Evolutionary conservation across 2,329 filamentous ascomycete genomes (phyloP).

Genomic region (Paecilomyces fulvus): DNA sequence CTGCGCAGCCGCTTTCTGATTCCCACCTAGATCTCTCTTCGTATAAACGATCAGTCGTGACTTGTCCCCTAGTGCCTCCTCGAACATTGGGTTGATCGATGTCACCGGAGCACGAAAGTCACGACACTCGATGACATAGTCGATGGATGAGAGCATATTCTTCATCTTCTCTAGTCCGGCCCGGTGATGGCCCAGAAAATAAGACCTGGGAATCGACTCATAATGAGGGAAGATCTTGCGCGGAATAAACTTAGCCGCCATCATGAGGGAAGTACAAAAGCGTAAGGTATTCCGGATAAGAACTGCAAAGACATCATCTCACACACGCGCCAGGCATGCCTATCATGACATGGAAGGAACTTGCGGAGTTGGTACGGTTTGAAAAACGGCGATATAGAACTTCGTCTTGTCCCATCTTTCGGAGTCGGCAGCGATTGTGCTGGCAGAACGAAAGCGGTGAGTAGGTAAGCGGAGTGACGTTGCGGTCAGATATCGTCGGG

Average conservation of each 20-base stretch:
- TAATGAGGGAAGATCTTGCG: constrained; percentile 66
- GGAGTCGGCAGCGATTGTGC: background rate
- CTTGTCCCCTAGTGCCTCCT: constrained; percentile 63
- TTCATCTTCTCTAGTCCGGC: constrained; percentile 77
- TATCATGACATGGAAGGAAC: background rate
- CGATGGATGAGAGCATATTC: constrained; percentile 66
- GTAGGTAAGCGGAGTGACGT: background rate
- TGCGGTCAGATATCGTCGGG: background rate
- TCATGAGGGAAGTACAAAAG: constrained; percentile 5
- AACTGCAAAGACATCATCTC: constrained; percentile 1
- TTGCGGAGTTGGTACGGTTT: background rate
- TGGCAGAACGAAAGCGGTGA: constrained; percentile 2
- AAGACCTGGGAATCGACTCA: constrained; percentile 71
- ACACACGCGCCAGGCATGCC: background rate
- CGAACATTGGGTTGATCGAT: constrained; percentile 82
- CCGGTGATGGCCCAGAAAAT: constrained; percentile 89
- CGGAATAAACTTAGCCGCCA: constrained; percentile 54
- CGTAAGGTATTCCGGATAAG: background rate
- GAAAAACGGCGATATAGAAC: background rate
- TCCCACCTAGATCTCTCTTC: constrained; percentile 66
- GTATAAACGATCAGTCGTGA: constrained; percentile 83
- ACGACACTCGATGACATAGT: constrained; percentile 87
- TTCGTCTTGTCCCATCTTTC: background rate
- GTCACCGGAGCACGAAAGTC: constrained; percentile 87
- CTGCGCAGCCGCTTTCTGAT: constrained; percentile 30